phyloP scores from a whole-genome alignment of 495 filamentous ascomycete genomes.

The Rhypophila decipiens region DNA sequence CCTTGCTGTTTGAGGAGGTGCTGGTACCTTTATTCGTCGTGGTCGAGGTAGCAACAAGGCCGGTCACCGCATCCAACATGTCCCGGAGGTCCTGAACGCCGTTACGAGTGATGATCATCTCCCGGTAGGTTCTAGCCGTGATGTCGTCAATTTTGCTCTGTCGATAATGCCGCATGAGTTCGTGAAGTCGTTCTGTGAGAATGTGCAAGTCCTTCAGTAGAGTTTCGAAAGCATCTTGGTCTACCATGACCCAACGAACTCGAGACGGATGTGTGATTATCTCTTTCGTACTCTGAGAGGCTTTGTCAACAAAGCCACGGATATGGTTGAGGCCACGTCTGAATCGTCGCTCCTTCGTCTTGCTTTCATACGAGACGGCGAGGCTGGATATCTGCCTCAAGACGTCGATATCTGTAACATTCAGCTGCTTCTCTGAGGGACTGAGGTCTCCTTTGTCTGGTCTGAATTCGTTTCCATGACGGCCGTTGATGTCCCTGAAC shows the following conservation, averaged over 20 bases:
- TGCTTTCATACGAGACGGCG: conserved; percentile 24
- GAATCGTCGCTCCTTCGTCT: conserved; percentile 15
- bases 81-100: conserved; percentile 19
- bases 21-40: conserved; percentile 3
- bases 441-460: not conserved
- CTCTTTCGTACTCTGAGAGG: conserved; percentile 21
- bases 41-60: conserved; percentile 15
- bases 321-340: conserved; percentile 20
- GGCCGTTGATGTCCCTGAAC: conserved; percentile 24
- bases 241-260: conserved; percentile 23
- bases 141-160: conserved; percentile 25
- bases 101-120: conserved; percentile 27
- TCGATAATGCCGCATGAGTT: conserved; percentile 22
- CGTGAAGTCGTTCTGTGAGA: conserved; percentile 26
- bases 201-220: conserved; percentile 22
- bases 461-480: conserved; percentile 24
- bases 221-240: conserved; percentile 22
- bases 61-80: conserved; percentile 21
- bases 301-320: conserved; percentile 18
- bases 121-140: conserved; percentile 27
- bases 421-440: conserved; percentile 2
- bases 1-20: conserved; percentile 15
- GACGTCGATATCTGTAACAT: conserved; percentile 13
- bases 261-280: conserved; percentile 23
- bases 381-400: conserved; percentile 21